Conservation (phyloP, 1,284 basidiomycete species). For the Trametes sp. region DNA sequence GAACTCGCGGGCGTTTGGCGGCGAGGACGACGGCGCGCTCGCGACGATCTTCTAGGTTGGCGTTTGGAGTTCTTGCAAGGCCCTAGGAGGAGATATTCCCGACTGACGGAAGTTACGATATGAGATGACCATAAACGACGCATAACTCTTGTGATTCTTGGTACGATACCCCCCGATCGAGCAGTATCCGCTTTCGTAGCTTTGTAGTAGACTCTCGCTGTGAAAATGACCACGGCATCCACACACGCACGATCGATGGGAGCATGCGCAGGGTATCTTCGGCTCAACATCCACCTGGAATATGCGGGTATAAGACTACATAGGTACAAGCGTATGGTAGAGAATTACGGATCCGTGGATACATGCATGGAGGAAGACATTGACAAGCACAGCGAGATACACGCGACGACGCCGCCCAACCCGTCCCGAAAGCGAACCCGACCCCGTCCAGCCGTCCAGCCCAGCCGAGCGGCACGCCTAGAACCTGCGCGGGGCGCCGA, state of each 20-base stretch:
- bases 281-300: conserved; percentile 14
- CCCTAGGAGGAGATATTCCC: background rate
- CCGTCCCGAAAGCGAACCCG: conserved; percentile 1
- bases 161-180: conserved; percentile 24
- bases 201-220: conserved; percentile 18
- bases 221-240: background rate
- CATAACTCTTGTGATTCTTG: conserved; percentile 14
- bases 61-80: background rate
- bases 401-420: conserved; percentile 12
- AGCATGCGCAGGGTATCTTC: background rate
- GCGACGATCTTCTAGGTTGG: conserved; percentile 35
- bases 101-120: conserved; percentile 12
- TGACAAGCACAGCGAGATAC: conserved; percentile 30
- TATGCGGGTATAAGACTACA: conserved; percentile 34
- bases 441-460: background rate
- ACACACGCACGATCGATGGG: no score
- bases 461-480: no score
- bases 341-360: conserved; percentile 29
- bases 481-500: conserved; percentile 51
- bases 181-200: conserved; percentile 24
- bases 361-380: conserved; percentile 30
- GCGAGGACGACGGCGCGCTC: conserved; percentile 35
- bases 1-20: conserved; percentile 26
- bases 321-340: conserved; percentile 33
- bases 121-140: conserved; percentile 5